Evolutionary conservation across 371 early-diverging fungal genomes (phyloP), one percentile per base, ranked within the genome.

Genomic region (Syncephalastrum monosporum): DNA sequence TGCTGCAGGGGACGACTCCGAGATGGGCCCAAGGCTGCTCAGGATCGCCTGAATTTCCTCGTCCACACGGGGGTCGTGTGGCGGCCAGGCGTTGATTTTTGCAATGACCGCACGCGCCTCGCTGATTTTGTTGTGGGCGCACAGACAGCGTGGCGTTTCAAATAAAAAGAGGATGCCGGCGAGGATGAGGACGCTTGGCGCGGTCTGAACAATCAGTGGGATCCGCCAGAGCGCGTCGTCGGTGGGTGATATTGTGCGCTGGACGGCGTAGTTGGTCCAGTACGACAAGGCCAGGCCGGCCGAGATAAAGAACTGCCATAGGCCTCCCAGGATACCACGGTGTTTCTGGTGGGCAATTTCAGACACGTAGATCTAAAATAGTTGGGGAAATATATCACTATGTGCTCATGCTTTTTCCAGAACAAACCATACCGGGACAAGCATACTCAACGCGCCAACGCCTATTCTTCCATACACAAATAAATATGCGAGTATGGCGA

Each of bases 51-150:
- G 67, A 50, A 88, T 82, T 70, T 93, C 95, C 47, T 87, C 74
- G 21, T 78, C 77, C 48, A 95, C 83, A 56, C 88, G 79, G 29
- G 87, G 82, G 45, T 94, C 84, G 69, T 92, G 89, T 15, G 79
- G 62, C 21, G 81, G 71, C 68, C 94, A 83, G 56, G 84, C 88
- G 17, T 91, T 84, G 50, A 84, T 80, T 56, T 91, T 85, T 53
- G 90, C 75, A 16, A 92, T 86, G 52, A 89, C 85, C 68, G 91
- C 91, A 65, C 86, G 86, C 61, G 96, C 92, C 65, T 85, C 49
- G 10, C 52, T 24, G 8, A 42, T 3, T 3, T 50, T 47, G 5
- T 23, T 44, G 27, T 29, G 45, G 1, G 55, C 60, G 56, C 15
- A 53, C 54, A 83, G 70, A 72, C 81, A 82, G 55, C 84, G 64